Percentiles rank a stretch among this genome's conserved stretches.
Evolutionary conservation across 352 stramenopile genomes (phyloP).

Genomic region (Saprolegnia diclina): DNA sequence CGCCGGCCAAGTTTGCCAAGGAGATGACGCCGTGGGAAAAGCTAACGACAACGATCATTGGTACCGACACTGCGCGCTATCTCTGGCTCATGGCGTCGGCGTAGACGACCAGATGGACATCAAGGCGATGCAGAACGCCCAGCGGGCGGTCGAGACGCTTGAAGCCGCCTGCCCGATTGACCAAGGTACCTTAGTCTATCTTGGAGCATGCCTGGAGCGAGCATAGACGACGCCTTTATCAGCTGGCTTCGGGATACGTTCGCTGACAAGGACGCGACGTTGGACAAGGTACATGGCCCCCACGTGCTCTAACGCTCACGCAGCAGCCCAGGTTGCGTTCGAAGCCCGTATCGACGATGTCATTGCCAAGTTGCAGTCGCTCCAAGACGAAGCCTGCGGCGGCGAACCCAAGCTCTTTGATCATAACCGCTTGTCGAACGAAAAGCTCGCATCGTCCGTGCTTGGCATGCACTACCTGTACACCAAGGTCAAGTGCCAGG

Average conservation of each 20-base stretch:
- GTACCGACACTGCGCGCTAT: neutral
- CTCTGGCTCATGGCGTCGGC: neutral
- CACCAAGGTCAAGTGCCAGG: slow-evolving; percentile 20
- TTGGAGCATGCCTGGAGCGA: too few species aligned
- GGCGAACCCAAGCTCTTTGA: neutral
- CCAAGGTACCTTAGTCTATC: neutral
- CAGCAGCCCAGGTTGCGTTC: neutral
- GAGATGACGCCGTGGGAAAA: neutral
- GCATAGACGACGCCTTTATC: slow-evolving; percentile 5
- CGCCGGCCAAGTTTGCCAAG: neutral
- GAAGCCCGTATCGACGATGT: neutral
- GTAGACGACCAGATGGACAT: slow-evolving; percentile 24
- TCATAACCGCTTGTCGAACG: neutral
- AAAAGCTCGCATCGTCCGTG: neutral
- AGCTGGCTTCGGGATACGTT: slow-evolving; percentile 5
- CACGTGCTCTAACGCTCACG: neutral
- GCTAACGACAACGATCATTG: slow-evolving; percentile 13
- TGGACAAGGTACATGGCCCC: slow-evolving; percentile 2
- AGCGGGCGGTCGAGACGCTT: neutral
- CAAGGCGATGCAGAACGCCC: slow-evolving; percentile 16
- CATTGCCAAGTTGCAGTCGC: neutral
- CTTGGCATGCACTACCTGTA: neutral
- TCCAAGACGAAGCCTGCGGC: slow-evolving; percentile 5
- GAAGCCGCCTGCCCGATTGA: neutral
- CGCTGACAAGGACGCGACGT: neutral